Evolutionary conservation across 495 filamentous ascomycete genomes (phyloP), one percentile per base, ranked within the genome.

Genomic region (Xylona heveae): DNA sequence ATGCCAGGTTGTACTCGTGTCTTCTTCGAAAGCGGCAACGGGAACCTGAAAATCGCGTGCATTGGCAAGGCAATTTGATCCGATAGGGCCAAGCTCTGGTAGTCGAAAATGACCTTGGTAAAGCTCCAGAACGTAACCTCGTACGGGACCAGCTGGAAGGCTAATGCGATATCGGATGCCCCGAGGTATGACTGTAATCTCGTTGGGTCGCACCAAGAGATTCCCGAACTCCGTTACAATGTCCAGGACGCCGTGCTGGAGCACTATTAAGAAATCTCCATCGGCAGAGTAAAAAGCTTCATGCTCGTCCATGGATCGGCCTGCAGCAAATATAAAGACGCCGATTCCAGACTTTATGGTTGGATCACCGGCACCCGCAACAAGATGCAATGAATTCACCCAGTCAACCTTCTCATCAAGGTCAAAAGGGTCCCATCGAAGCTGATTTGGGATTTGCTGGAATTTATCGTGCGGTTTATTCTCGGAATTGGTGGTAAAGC

Each of bases 371-470:
- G 80, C 75, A 8, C 80, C 83, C 5, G 78, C 81, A 4, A 92
- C 59, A 15, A 82, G 58, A 24, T 71, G 71, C 35, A 94, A 47
- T 7, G 76, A 71, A 32, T 78, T 69, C 12, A 85, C 69, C 61
- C 80, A 92, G 48, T 88, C 79, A 1, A 73, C 66, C 4, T 55
- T 62, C 46, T 68, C 59, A 42, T 81, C 68, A 32, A 74, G 37
- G 24, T 90, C 80, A 41, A 92, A 92, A 5, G 84, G 83, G 41
- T 82, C 71, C 84, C 84, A 94, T 24, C 84, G 74, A 10, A 92
- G 57, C 48, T 92, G 84, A 43, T 91, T 91, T 6, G 84, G 84
- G 28, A 74, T 71, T 23, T 71, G 61, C 42, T 70, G 62, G 20
- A 70, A 53, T 42, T 66, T 64, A 24, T 61, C 49, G 28, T 45